Evolutionary conservation across 352 stramenopile species (phyloP).

Genomic region (Phytophthora palmivora): DNA sequence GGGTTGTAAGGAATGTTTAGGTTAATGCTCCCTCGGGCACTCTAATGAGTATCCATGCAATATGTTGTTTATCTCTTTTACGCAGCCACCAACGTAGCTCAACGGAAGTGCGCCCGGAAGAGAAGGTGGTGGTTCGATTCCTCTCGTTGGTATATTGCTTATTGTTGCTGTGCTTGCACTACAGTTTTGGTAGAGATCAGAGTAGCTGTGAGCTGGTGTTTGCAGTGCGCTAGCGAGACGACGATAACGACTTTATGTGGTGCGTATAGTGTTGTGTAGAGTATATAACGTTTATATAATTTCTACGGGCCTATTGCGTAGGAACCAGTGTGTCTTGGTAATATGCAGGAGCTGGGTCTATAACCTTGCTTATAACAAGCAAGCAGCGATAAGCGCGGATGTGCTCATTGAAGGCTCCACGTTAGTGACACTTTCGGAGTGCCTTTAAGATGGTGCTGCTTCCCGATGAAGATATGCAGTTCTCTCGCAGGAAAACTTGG

Average conservation of each 20-base stretch:
- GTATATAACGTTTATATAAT: neutral
- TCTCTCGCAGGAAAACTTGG: too few relatives aligned
- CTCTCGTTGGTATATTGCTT: neutral
- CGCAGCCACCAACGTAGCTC: neutral
- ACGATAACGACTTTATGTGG: neutral
- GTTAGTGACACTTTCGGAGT: too few relatives aligned
- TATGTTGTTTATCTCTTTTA: neutral
- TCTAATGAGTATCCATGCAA: neutral
- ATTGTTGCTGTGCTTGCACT: neutral
- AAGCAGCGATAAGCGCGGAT: too few relatives aligned
- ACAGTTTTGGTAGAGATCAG: neutral
- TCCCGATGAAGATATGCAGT: too few relatives aligned
- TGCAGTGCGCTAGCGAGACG: neutral
- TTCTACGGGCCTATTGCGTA: neutral
- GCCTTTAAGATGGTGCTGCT: too few relatives aligned
- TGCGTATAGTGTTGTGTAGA: neutral
- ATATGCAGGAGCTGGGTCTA: too few relatives aligned
- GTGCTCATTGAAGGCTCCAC: too few relatives aligned
- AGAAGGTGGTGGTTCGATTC: neutral
- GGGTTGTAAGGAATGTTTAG: neutral
- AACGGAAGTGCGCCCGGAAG: neutral
- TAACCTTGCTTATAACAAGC: too few relatives aligned
- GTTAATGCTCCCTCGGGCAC: neutral
- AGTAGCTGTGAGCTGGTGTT: neutral
- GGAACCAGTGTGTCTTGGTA: neutral